A percentile compares a stretch with the other conserved stretches of the same genome.
Evolutionary conservation across 169 alveolate genomes (phyloP).

Genomic region (Fabrea salina): DNA sequence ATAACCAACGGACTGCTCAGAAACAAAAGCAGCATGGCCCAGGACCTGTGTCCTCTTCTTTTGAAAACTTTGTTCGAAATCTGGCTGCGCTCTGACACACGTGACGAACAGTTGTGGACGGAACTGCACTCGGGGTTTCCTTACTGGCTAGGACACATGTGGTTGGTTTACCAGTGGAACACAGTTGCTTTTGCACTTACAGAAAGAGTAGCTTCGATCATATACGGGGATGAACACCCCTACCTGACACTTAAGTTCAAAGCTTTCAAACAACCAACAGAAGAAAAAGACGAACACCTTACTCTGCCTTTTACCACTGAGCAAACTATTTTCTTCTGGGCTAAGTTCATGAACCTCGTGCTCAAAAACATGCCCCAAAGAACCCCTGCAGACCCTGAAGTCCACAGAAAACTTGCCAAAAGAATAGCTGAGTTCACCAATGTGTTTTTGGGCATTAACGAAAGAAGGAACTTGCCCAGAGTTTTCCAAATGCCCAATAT

Average conservation of each 20-base stretch:
- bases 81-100: neutral
- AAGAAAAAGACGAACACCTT: neutral
- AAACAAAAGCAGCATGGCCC: neutral
- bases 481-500: neutral
- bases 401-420: neutral
- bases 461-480: neutral
- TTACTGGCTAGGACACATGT: neutral
- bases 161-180: neutral
- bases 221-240: neutral
- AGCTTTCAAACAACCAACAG: neutral
- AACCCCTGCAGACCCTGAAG: neutral
- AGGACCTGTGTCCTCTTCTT: neutral
- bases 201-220: neutral
- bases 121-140: neutral
- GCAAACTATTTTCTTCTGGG: neutral
- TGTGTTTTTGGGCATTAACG: neutral
- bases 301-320: neutral
- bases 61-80: neutral
- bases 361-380: neutral
- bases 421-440: neutral
- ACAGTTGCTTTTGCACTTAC: neutral
- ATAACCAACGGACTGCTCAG: neutral
- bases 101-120: conserved; percentile 3
- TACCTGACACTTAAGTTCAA: neutral
- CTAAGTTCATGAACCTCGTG: neutral